Percentiles rank a stretch among this genome's conserved stretches.
phyloP scores from a whole-genome alignment of 2,329 filamentous ascomycete species.

The Cylindrodendrum hubeiense region DNA sequence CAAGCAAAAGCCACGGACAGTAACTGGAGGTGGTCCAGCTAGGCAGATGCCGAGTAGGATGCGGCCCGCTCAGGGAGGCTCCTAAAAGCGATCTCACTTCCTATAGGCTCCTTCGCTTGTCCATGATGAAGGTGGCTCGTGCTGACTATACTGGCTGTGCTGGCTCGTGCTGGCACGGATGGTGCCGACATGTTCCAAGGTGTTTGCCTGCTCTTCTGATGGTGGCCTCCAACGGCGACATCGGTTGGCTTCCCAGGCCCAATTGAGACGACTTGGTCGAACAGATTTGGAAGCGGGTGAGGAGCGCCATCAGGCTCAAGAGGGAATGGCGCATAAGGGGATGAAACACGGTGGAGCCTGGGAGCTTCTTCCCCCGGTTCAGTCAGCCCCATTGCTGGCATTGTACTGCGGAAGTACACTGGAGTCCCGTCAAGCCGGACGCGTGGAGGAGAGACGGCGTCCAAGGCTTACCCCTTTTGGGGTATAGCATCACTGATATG shows the following conservation, averaged over 20 bases:
- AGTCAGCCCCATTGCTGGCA: constrained; percentile 5
- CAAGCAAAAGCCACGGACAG: not conserved
- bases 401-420: constrained; percentile 12
- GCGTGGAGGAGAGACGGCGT: constrained; percentile 28
- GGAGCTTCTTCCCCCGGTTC: constrained; percentile 23
- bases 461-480: constrained; percentile 26
- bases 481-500: constrained; percentile 20
- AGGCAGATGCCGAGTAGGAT: not conserved
- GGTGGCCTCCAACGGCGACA: not conserved
- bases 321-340: constrained; percentile 33
- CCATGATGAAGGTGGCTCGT: constrained; percentile 1
- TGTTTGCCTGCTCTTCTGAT: not conserved
- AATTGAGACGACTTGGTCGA: not conserved
- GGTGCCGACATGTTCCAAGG: constrained; percentile 3
- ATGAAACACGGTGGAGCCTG: constrained; percentile 41
- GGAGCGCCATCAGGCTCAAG: constrained; percentile 10
- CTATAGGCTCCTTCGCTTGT: not conserved
- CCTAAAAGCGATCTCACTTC: not conserved
- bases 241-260: not conserved
- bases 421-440: constrained; percentile 20
- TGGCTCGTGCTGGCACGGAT: constrained; percentile 1
- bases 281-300: constrained; percentile 12
- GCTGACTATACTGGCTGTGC: not conserved
- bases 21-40: not conserved
- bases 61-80: not conserved